Evolutionary conservation across 2,329 filamentous ascomycete species (phyloP), one percentile per base, ranked within the genome.

Genomic region (Westerdykella aurantiaca): DNA sequence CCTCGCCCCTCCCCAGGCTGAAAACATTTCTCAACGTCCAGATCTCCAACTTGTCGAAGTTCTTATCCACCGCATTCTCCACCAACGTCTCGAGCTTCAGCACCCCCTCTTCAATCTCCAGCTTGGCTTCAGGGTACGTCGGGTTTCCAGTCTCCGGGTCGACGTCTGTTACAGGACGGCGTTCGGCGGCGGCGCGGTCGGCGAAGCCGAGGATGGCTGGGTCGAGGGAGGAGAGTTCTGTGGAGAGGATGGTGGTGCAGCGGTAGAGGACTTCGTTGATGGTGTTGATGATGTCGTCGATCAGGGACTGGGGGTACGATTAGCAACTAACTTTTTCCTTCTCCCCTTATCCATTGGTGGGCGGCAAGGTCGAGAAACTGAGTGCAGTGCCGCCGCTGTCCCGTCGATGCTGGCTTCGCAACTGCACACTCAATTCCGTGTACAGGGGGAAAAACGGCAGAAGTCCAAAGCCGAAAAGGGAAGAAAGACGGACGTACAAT

Each of bases 221-320:
- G 1, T 86, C 80, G 2, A 86, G 83, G 40, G 78, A 78, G 39
- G 88, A 75, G 16, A 98, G 81, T 1, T 88, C 87, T 43, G 82
- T 80, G 69, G 97, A 93, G 52, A 97, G 82, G 48, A 86, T 88
- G 59, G 88, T 87, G 59, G 95, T 83, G 42, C 88, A 90, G 66
- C 85, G 85, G 69, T 95, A 93, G 60, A 93, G 85, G 58, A 96
- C 80, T 60, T 91, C 87, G 73, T 97, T 98, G 68, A 96, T 82
- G 43, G 85, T 86, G 74, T 97, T 96, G 73, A 97, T 95, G 57
- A 97, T 90, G 71, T 97, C 91, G 79, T 98, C 93, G 61, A 98
- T 85, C 34, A 98, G 81, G 48, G 86, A 86, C 90, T 95, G 59
- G 21, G 35, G 33, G 23, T 17, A 47, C 50, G 42, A 42, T 39